Evolutionary conservation across 306 rosid genomes (phyloP), one percentile per base, ranked within the genome.

Genomic region (Purshia tridentata): DNA sequence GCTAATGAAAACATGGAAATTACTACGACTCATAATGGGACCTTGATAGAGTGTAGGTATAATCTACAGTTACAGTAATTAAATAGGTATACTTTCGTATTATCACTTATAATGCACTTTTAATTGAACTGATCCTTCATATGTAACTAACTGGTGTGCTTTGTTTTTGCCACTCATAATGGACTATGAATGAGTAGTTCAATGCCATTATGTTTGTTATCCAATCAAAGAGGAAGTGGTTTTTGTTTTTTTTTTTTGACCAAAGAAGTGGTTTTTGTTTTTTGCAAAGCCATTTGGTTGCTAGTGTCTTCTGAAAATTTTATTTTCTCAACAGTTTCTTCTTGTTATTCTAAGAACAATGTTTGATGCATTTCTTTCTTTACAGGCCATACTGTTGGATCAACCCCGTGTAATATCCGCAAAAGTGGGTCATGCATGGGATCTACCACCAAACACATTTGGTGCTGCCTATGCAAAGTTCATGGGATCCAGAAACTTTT

Each of bases 401-500:
- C 83, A 80, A 56, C 96, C 98, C 48, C 91, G 91, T 44, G 92
- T 92, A 44, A 22, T 90, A 74, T 90, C 90, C 59, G 78, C 86
- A 49, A 68, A 92, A 5, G 95, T 92, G 64, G 90, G 92, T 58
- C 91, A 92, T 82, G 96, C 92, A 9, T 88, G 96, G 95, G 96
- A 92, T 74, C 75, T 94, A 19, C 97, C 90, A 9, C 76, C 50
- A 46, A 91, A 88, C 81, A 90, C 99, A 61, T 94, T 90, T 37
- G 98, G 98, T 57, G 96, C 90, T 42, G 89, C 97, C 68, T 91
- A 91, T 84, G 98, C 99, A 66, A 88, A 81, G 71, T 95, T 91
- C 83, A 91, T 95, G 98, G 99, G 98, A 74, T 90, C 98, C 6
- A 81, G 99, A 79, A 95, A 90, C 84, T 95, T 95, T 61, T 91